A percentile compares a stretch with the other conserved stretches of the same genome.
Evolutionary conservation across 208 protist genomes (phyloP).

Genomic region (Acanthamoeba lenticulata): DNA sequence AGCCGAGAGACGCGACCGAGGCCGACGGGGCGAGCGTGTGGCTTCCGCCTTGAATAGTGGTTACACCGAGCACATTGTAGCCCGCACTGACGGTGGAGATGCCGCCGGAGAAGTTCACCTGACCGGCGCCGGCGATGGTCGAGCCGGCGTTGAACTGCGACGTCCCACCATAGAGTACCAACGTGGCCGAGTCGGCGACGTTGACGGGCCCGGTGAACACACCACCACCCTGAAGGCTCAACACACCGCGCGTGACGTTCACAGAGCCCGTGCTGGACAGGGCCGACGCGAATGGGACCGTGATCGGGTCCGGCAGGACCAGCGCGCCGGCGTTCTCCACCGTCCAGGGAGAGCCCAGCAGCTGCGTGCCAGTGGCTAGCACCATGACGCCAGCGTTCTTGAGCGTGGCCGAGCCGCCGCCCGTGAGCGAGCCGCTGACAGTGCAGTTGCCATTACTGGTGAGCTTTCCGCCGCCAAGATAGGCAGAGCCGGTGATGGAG

Average conservation of each 20-base stretch:
- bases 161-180: not conserved
- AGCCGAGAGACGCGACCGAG: conserved; percentile 19
- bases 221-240: not conserved
- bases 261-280: conserved; percentile 19
- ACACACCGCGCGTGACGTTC: not conserved
- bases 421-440: not conserved
- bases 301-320: not conserved
- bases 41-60: conserved; percentile 33
- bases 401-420: not conserved
- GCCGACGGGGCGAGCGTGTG: conserved; percentile 11
- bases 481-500: not conserved
- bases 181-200: not conserved
- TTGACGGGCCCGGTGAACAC: conserved; percentile 35
- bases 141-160: conserved; percentile 11
- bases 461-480: not conserved
- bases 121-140: not conserved
- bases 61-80: conserved; percentile 7
- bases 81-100: not conserved
- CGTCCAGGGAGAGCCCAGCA: not conserved
- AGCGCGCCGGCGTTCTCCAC: conserved; percentile 17
- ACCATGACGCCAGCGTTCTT: conserved; percentile 15
- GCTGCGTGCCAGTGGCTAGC: not conserved
- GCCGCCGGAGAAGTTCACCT: conserved; percentile 17
- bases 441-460: conserved; percentile 18
- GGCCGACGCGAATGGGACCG: not conserved